phyloP scores from a whole-genome alignment of 352 stramenopile genomes.

The Phytopythium delawarense region DNA sequence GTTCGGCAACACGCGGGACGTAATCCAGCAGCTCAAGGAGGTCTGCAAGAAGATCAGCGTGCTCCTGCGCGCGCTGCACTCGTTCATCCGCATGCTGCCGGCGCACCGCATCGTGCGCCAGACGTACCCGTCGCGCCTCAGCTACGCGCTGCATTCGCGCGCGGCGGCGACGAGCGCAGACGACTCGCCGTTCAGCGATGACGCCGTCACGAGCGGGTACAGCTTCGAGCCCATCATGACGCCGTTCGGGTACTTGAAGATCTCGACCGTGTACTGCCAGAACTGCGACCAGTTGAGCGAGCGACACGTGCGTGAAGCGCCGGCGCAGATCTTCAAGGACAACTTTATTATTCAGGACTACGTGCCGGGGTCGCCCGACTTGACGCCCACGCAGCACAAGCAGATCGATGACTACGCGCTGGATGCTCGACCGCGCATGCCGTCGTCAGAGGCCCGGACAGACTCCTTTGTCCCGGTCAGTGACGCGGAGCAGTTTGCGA shows the following conservation, averaged over 20 bases:
- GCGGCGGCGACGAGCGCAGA: slow-evolving; percentile 7
- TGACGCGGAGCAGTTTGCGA: slow-evolving; percentile 20
- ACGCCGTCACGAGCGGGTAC: slow-evolving; percentile 46
- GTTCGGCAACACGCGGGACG: slow-evolving; percentile 41
- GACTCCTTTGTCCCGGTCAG: slow-evolving; percentile 39
- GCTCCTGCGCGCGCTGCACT: slow-evolving; percentile 64
- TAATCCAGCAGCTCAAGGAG: slow-evolving; percentile 78
- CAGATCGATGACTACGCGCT: slow-evolving; percentile 2
- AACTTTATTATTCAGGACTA: slow-evolving; percentile 88
- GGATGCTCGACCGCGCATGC: slow-evolving; percentile 8
- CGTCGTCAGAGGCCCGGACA: slow-evolving; percentile 14
- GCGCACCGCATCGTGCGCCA: slow-evolving; percentile 63
- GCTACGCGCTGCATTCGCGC: slow-evolving; percentile 50
- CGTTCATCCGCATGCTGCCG: slow-evolving; percentile 72
- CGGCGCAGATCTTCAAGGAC: slow-evolving; percentile 57
- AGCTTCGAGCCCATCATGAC: slow-evolving; percentile 77
- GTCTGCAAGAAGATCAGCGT: slow-evolving; percentile 79
- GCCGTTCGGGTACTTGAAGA: slow-evolving; percentile 70
- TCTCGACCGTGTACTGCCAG: slow-evolving; percentile 58
- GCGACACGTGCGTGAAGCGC: slow-evolving; percentile 23
- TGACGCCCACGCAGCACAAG: slow-evolving; percentile 13
- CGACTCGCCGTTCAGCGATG: slow-evolving; percentile 9
- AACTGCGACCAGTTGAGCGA: slow-evolving; percentile 48
- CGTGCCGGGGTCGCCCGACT: slow-evolving; percentile 60
- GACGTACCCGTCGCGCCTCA: slow-evolving; percentile 60